A percentile compares a stretch with the other conserved stretches of the same genome.
These are phyloP conservation scores for Ogataea naganishii DNA, from an alignment of 805 yeast species.

Conservation along the genomic window DNA sequence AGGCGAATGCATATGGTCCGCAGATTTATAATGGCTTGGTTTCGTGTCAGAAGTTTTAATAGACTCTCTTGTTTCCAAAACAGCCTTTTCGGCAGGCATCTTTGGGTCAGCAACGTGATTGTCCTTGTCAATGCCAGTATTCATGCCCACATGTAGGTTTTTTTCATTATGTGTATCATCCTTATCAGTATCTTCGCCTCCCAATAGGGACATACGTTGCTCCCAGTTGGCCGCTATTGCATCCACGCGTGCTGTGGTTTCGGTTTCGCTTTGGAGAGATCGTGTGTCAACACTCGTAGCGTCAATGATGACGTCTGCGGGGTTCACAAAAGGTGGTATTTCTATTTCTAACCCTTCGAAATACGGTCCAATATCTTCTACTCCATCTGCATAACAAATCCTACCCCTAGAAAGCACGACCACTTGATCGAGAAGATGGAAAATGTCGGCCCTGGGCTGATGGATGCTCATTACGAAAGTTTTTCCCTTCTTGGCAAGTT, in stretches of 20 bases:
- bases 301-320: slow-evolving; percentile 55
- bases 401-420: slow-evolving; percentile 61
- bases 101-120: too few species aligned
- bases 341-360: slow-evolving; percentile 38
- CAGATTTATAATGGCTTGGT: slow-evolving; percentile 2
- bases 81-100: too few species aligned
- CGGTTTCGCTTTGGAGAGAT: slow-evolving; percentile 24
- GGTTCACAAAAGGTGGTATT: slow-evolving; percentile 40
- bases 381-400: slow-evolving; percentile 36
- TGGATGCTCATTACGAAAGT: slow-evolving; percentile 73
- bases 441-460: slow-evolving; percentile 76
- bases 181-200: slow-evolving; percentile 1
- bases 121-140: background rate
- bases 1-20: slow-evolving; percentile 12
- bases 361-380: slow-evolving; percentile 32
- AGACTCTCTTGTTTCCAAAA: too few species aligned
- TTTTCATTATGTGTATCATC: background rate
- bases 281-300: slow-evolving; percentile 48
- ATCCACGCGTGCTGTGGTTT: slow-evolving; percentile 25
- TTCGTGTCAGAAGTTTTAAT: too few species aligned
- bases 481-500: slow-evolving; percentile 51
- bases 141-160: background rate
- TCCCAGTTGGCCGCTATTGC: slow-evolving; percentile 31
- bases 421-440: slow-evolving; percentile 57
- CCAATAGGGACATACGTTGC: slow-evolving; percentile 16